phyloP scores from a whole-genome alignment of 2,329 filamentous ascomycete genomes.

The Ploettnerulaceae sp. region DNA sequence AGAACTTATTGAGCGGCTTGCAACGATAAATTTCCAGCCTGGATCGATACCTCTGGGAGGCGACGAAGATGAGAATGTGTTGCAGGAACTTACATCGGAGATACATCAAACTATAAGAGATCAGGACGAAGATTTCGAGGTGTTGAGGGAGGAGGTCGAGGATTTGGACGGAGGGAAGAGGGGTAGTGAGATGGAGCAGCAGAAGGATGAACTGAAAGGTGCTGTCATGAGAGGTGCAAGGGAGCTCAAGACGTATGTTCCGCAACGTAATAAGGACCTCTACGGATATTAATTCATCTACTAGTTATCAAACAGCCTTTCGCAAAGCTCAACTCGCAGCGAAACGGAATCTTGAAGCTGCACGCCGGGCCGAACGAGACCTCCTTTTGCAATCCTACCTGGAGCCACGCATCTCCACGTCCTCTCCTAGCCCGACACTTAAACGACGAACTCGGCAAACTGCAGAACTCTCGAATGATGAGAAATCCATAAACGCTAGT shows the following conservation, averaged over 20 bases:
- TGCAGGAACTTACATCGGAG: conserved; percentile 71
- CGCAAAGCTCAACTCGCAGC: conserved; percentile 77
- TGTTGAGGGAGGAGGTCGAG: conserved; percentile 71
- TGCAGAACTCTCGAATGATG: conserved; percentile 49
- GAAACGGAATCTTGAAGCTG: conserved; percentile 67
- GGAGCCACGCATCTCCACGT: conserved; percentile 36
- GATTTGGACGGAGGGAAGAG: conserved; percentile 53
- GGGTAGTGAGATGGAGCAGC: conserved; percentile 52
- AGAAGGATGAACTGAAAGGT: conserved; percentile 61
- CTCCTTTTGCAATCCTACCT: conserved; percentile 64
- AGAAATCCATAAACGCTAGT: conserved; percentile 69
- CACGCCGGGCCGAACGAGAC: conserved; percentile 72
- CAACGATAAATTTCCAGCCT: conserved; percentile 52
- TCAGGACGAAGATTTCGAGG: conserved; percentile 77
- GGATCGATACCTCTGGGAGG: conserved; percentile 49
- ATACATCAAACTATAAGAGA: conserved; percentile 75
- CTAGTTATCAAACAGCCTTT: conserved; percentile 50
- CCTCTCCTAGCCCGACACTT: conserved; percentile 12
- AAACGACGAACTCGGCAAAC: conserved; percentile 15
- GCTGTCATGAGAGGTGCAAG: conserved; percentile 60
- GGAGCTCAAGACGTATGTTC: conserved; percentile 65
- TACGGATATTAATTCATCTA: not conserved
- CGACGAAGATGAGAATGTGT: conserved; percentile 43
- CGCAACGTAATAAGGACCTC: not conserved
- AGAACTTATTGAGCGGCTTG: conserved; percentile 55